phyloP scores from a whole-genome alignment of 495 filamentous ascomycete species.

The Annulohypoxylon nitens region DNA sequence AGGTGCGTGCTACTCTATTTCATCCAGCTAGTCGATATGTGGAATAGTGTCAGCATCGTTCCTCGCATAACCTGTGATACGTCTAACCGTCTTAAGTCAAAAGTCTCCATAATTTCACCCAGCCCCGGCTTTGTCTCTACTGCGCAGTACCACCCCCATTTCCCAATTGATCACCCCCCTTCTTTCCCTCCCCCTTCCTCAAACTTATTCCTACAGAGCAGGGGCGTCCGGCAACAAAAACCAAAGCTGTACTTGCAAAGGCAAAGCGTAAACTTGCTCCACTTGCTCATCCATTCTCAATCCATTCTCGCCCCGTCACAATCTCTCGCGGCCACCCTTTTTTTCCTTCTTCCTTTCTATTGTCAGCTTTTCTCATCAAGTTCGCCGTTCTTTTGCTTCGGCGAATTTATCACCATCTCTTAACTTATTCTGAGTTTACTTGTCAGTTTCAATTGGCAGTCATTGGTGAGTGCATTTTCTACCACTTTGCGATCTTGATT shows the following conservation, averaged over 20 bases:
- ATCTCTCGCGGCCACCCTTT: conserved; percentile 50
- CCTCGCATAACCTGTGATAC: conserved; percentile 44
- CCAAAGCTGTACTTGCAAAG: conserved; percentile 41
- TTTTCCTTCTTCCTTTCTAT: conserved; percentile 50
- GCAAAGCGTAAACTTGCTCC: conserved; percentile 35
- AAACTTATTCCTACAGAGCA: conserved; percentile 39
- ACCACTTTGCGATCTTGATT: conserved; percentile 16
- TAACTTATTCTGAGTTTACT: conserved; percentile 38
- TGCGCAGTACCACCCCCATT: conserved; percentile 25
- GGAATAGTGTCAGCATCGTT: conserved; percentile 33
- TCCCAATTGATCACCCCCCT: conserved; percentile 50
- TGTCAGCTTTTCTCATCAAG: conserved; percentile 47
- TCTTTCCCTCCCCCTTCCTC: conserved; percentile 42
- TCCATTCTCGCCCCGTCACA: conserved; percentile 48
- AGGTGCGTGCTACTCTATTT: conserved; percentile 25
- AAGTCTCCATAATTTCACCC: conserved; percentile 35
- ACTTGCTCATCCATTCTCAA: conserved; percentile 34
- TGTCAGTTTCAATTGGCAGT: conserved; percentile 39
- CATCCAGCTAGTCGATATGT: conserved; percentile 19
- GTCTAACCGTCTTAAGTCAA: conserved; percentile 34
- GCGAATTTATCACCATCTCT: conserved; percentile 48
- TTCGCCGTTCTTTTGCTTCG: conserved; percentile 47
- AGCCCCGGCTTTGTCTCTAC: conserved; percentile 41
- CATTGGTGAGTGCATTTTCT: conserved; percentile 45
- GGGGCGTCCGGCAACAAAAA: conserved; percentile 41